These are phyloP conservation scores for Heterobasidion annosum DNA, from an alignment of 1,284 basidiomycete species.

Conservation along the genomic window DNA sequence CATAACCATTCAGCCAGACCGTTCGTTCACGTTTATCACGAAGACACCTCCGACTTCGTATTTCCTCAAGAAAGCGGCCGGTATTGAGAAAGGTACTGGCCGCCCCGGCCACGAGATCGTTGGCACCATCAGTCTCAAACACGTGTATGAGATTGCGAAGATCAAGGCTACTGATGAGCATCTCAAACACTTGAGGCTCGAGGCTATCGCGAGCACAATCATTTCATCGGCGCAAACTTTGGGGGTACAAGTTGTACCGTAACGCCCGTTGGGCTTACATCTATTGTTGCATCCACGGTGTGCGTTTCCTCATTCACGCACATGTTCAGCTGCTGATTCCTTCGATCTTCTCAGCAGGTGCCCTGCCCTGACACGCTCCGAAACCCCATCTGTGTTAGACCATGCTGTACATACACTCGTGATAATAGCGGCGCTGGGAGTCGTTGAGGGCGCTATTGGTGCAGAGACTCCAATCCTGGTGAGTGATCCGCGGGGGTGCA, in stretches of 20 bases:
- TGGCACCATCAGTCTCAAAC: conserved; percentile 89
- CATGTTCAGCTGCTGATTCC: conserved; percentile 9
- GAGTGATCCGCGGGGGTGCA: conserved; percentile 11
- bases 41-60: conserved; percentile 91
- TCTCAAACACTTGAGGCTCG: conserved; percentile 75
- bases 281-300: conserved; percentile 8
- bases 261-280: conserved; percentile 23
- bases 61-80: conserved; percentile 88
- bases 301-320: conserved; percentile 15
- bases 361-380: background rate
- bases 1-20: conserved; percentile 92
- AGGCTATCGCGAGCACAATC: conserved; percentile 82
- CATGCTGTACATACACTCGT: background rate
- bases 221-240: conserved; percentile 80
- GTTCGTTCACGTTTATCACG: conserved; percentile 88
- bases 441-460: background rate
- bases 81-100: conserved; percentile 84
- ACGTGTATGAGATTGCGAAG: conserved; percentile 98
- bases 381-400: background rate
- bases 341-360: background rate
- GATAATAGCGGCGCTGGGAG: background rate
- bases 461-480: background rate
- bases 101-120: conserved; percentile 68
- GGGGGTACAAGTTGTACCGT: conserved; percentile 84
- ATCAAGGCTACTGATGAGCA: conserved; percentile 91